Base-by-base conservation (phyloP, 2,329 filamentous ascomycete genomes). In the Diaporthe sp. region DNA sequence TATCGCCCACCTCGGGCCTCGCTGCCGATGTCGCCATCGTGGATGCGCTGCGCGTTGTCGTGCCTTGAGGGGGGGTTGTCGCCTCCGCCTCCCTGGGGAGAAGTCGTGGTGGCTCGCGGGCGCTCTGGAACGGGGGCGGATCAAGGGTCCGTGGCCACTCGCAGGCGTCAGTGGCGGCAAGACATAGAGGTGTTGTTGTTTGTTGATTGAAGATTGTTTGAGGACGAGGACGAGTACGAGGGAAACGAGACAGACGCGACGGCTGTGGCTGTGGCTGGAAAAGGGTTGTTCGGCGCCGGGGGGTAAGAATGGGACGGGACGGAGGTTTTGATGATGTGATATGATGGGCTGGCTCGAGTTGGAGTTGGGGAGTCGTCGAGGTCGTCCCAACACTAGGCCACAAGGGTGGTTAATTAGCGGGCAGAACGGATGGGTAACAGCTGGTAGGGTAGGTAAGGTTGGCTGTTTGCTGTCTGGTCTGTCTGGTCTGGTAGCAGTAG, bases 1-100 rank as follows among this genome's bases (percentile, higher is more conserved):
- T 90, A 80, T 94, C 92, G 83, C 93, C 93, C 78, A 90, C 86
- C 39, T 92, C 90, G 80, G 91, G 92, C 83, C 86, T 88, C 77
- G 82, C 85, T 76, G 86, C 80, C 78, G 81, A 76, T 81, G 73
- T 75, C 72, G 74, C 74, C 74, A 83, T 84, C 76, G 65, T 70
- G 49, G 65, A 51, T 73, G 73, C 51, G 53, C 53, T 61, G 51
- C 51, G 39, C 34, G 67, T 75, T 73, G 76, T 76, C 75, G 71
- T 76, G 71, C 77, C 74, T 53, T 49, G 34, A 8, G 34, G 34
- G 39, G 25, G 65, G 51, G 25, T 22, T 15, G 51, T 65, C 65
- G 57, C 55, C 70, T 65, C 25, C 46, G 34, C 65, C 49, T 70
- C 31, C 34, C 42, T 49, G 61, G 42, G n/a, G 86, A 83, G 79